Evolutionary conservation across 768 basidiomycete species (phyloP), one percentile per base, ranked within the genome.

Genomic region (Leccinum barrowsii): DNA sequence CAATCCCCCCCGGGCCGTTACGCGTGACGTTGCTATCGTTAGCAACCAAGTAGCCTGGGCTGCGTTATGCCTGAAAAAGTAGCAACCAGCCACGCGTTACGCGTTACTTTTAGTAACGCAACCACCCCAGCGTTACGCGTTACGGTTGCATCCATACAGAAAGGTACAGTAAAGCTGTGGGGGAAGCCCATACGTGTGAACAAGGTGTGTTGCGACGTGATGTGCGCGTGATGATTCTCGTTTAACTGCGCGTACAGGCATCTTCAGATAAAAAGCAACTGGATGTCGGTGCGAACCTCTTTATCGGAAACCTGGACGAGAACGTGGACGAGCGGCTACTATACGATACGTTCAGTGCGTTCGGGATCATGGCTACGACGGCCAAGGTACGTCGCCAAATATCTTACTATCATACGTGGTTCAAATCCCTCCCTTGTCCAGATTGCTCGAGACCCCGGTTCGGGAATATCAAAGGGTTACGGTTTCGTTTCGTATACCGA

Each of bases 181-280:
- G 97, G 97, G 24, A 98, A 98, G 72, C 97, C 97, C 32, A 97
- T 99, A 59, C 83, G 97, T 64, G 96, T 99, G 63, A 98, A 98
- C 82, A 99, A 98, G 88, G 94, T 91, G 63, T 69, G 86, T 77
- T n/a, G 2, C 19, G 7, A 46, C 15, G 24, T 47, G 46, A 12
- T 12, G 4, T 8, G 22, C 13, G 47, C 24, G 21, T 22, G 21
- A 22, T 17, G 22, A 17, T 24, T 30, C 19, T 62, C 58, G 64
- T 60, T 71, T 54, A 44, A 62, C 26, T 51, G 48, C 56, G 56
- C 55, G 6, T 34, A 42, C 67, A 97, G 94, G 47, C 47, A 48
- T 48, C 47, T 24, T 48, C 94, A 59, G 96, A 98, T 76, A 94
- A 97, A 78, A 97, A 97, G 71, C 94, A 97, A 75, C 81, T 98